phyloP scores from a whole-genome alignment of 2,329 filamentous ascomycete species.

The Xylaria sp. region DNA sequence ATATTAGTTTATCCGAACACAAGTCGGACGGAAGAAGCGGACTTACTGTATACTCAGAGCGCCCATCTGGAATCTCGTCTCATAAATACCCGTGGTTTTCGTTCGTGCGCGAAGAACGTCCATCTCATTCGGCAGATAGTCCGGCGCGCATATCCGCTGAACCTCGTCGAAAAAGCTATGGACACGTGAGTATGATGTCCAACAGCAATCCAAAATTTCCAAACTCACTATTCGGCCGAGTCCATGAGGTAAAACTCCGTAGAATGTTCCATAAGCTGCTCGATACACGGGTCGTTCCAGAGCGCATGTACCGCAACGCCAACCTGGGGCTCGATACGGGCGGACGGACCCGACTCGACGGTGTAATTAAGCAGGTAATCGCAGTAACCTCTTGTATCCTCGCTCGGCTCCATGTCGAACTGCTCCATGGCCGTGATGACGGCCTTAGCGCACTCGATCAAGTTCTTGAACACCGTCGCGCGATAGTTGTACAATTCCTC shows the following conservation, averaged over 20 bases:
- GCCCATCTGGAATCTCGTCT: slow-evolving; percentile 97
- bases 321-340: slow-evolving; percentile 72
- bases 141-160: slow-evolving; percentile 70
- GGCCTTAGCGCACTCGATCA: slow-evolving; percentile 93
- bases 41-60: slow-evolving; percentile 96
- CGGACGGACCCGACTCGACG: slow-evolving; percentile 84
- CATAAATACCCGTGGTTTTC: slow-evolving; percentile 98
- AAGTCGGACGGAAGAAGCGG: background rate
- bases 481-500: slow-evolving; percentile 93
- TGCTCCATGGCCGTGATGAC: slow-evolving; percentile 88
- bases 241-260: slow-evolving; percentile 99
- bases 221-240: slow-evolving; percentile 81
- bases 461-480: slow-evolving; percentile 95
- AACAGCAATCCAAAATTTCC: background rate
- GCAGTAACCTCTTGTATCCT: slow-evolving; percentile 67
- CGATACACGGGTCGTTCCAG: slow-evolving; percentile 84
- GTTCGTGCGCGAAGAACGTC: slow-evolving; percentile 93
- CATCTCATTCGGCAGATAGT: slow-evolving; percentile 89
- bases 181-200: slow-evolving; percentile 21
- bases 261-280: slow-evolving; percentile 81
- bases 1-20: slow-evolving; percentile 2
- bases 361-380: slow-evolving; percentile 82
- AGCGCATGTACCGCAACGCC: slow-evolving; percentile 78
- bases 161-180: slow-evolving; percentile 93
- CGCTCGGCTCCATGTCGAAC: slow-evolving; percentile 76